Percentiles rank a stretch among this genome's conserved stretches.
Conservation (phyloP, 129 eudicot species). For the Ambrosia artemisiifolia region DNA sequence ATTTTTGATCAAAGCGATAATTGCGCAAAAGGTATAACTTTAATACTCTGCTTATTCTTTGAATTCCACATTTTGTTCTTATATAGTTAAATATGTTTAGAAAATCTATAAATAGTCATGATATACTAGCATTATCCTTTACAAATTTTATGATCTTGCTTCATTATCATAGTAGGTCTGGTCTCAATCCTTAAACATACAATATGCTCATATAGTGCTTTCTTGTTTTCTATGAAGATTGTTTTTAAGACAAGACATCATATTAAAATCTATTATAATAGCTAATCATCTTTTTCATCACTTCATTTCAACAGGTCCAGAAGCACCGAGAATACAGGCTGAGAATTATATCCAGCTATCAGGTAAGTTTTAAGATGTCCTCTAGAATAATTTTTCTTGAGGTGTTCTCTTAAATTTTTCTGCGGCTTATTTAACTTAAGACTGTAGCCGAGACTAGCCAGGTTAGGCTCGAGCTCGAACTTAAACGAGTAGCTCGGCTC, state of each 20-base stretch:
- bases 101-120: not conserved
- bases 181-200: not conserved
- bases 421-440: not conserved
- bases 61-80: not conserved
- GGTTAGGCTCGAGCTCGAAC: no score
- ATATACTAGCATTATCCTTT: not conserved
- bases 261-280: not conserved
- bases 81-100: not conserved
- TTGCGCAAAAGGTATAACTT: not conserved
- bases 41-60: not conserved
- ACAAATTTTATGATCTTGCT: not conserved
- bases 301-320: slow-evolving; percentile 56
- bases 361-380: slow-evolving; percentile 44
- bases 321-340: slow-evolving; percentile 71
- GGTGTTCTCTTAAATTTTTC: not conserved
- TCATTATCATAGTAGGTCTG: not conserved
- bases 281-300: slow-evolving; percentile 17
- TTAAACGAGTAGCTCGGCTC: no score
- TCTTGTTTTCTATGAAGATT: not conserved
- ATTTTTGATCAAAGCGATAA: not conserved
- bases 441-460: no score
- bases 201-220: not conserved
- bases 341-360: slow-evolving; percentile 76
- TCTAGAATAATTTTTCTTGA: not conserved
- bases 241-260: not conserved